Conservation (phyloP, 805 yeast species). For the Pichia paraexigua region DNA sequence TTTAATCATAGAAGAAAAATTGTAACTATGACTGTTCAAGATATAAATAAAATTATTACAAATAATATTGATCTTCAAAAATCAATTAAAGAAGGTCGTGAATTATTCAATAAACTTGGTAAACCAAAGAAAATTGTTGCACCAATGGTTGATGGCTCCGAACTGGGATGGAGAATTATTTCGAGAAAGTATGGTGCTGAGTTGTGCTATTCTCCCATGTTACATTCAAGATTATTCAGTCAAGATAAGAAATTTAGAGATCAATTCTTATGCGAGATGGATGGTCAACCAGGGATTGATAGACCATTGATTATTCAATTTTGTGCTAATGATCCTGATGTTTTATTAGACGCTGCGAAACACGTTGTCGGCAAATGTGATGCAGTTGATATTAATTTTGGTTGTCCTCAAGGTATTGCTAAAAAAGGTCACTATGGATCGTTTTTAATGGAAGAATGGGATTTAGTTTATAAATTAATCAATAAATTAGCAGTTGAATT, state of each 20-base stretch:
- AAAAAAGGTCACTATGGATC: constrained; percentile 92
- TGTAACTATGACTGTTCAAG: neutral
- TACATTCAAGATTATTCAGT: constrained; percentile 86
- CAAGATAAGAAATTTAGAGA: constrained; percentile 72
- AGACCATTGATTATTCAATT: constrained; percentile 91
- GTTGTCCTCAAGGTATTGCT: constrained; percentile 98
- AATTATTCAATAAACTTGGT: constrained; percentile 61
- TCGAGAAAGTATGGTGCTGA: constrained; percentile 89
- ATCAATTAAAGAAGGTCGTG: constrained; percentile 45
- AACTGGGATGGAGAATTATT: constrained; percentile 87
- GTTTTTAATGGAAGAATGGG: constrained; percentile 97
- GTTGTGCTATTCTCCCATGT: constrained; percentile 93
- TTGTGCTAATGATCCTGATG: constrained; percentile 93
- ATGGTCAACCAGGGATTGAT: constrained; percentile 64
- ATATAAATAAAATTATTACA: neutral
- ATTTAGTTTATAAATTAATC: constrained; percentile 62
- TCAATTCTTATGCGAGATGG: constrained; percentile 63
- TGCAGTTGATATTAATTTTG: constrained; percentile 91
- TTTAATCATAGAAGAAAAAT: neutral
- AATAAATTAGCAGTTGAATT: constrained; percentile 65
- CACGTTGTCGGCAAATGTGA: constrained; percentile 78
- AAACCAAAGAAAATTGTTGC: constrained; percentile 82
- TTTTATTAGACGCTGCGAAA: constrained; percentile 71
- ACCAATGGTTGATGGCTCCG: constrained; percentile 98
- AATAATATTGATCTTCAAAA: constrained; percentile 11